Conservation (phyloP, 345 rosid genomes). For the Viola odorata region DNA sequence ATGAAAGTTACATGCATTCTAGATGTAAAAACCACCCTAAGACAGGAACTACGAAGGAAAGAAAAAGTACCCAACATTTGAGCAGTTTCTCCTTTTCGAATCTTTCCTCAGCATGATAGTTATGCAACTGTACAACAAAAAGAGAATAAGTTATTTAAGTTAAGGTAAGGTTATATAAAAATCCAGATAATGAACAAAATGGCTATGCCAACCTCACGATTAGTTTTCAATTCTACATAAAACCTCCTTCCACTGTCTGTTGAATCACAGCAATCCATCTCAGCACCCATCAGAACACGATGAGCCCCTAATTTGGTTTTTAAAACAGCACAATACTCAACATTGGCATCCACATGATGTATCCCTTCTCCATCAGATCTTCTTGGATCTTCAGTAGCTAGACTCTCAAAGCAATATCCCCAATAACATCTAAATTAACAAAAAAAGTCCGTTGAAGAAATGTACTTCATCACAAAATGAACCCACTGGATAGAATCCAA, state of each 20-base stretch:
- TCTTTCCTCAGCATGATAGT: conserved; percentile 66
- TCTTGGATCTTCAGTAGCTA: conserved; percentile 87
- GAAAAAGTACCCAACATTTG: conserved; percentile 66
- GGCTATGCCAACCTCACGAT: conserved; percentile 64
- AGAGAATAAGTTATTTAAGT: conserved; percentile 7
- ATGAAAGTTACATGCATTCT: conserved; percentile 9
- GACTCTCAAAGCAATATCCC: conserved; percentile 95
- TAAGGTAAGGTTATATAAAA: conserved; percentile 7
- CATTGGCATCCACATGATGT: conserved; percentile 83
- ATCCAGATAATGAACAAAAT: background rate
- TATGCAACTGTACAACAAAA: conserved; percentile 51
- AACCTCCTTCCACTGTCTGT: conserved; percentile 81
- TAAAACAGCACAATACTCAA: conserved; percentile 72
- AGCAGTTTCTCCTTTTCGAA: conserved; percentile 90
- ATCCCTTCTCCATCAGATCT: conserved; percentile 75
- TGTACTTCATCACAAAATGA: background rate
- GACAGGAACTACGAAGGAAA: background rate
- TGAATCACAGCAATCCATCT: conserved; percentile 95
- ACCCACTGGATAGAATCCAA: background rate
- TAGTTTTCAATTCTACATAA: conserved; percentile 88
- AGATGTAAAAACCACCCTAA: background rate
- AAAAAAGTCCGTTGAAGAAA: conserved; percentile 5
- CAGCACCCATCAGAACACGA: conserved; percentile 94
- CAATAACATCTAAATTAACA: conserved; percentile 68
- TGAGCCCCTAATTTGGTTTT: conserved; percentile 97